phyloP scores from a whole-genome alignment of 2,329 filamentous ascomycete species.

The Diaporthe sp. region DNA sequence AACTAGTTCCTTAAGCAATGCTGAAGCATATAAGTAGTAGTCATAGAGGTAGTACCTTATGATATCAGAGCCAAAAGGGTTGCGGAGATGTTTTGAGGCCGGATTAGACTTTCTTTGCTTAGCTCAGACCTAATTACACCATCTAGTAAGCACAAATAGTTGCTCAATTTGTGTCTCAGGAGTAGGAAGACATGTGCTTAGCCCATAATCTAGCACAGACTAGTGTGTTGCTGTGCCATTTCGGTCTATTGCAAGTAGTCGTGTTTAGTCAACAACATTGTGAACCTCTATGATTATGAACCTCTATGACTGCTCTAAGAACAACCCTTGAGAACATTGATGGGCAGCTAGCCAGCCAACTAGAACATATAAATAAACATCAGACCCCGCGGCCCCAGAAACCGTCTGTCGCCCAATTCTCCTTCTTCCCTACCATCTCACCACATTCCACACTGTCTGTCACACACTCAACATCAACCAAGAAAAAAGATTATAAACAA shows the following conservation, averaged over 20 bases:
- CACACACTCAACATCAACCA: background rate
- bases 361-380: background rate
- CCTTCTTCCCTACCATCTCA: background rate
- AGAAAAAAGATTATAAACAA: background rate
- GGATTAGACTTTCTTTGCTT: background rate
- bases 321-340: background rate
- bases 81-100: background rate
- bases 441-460: background rate
- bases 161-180: background rate
- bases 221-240: background rate
- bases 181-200: too few relatives aligned
- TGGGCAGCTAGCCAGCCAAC: background rate
- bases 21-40: background rate
- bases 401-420: background rate
- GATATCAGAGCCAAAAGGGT: background rate
- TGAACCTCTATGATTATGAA: background rate
- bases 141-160: background rate
- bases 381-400: background rate
- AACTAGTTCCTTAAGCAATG: background rate
- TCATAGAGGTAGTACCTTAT: background rate
- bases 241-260: background rate
- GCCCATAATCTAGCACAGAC: background rate
- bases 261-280: background rate
- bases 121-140: background rate
- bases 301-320: background rate